Evolutionary conservation across 1,284 basidiomycete genomes (phyloP).

Genomic region (Earliella scabrosa): DNA sequence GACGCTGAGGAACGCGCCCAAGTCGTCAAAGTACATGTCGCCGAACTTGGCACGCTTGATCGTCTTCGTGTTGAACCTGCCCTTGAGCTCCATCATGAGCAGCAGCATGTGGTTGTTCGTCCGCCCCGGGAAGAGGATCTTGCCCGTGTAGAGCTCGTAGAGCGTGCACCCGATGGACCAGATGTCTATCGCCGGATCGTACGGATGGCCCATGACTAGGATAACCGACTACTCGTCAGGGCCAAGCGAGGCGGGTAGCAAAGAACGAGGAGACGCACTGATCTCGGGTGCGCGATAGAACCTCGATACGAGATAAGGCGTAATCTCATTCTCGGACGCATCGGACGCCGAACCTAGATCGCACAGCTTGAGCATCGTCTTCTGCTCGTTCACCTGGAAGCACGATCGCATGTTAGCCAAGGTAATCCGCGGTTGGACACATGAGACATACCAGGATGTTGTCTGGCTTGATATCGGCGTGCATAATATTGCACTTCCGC

Average conservation of each 20-base stretch:
- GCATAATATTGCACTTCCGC: constrained; percentile 91
- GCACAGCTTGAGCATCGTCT: constrained; percentile 93
- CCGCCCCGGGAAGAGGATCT: constrained; percentile 96
- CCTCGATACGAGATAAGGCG: constrained; percentile 96
- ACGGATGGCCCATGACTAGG: constrained; percentile 91
- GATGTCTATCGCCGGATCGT: constrained; percentile 92
- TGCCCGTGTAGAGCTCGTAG: constrained; percentile 98
- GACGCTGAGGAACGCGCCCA: constrained; percentile 79
- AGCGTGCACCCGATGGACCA: constrained; percentile 99
- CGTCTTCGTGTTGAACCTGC: constrained; percentile 92
- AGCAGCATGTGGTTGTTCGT: constrained; percentile 99
- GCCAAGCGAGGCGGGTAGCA: too few species aligned
- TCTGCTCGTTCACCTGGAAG: constrained; percentile 88
- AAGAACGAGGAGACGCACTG: constrained; percentile 65
- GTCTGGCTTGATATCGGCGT: constrained; percentile 98
- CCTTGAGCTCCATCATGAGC: constrained; percentile 96
- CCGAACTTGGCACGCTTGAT: constrained; percentile 95
- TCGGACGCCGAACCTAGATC: constrained; percentile 97
- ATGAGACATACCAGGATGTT: constrained; percentile 80
- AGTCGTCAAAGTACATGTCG: constrained; percentile 92
- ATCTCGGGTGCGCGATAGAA: constrained; percentile 99
- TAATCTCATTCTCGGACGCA: constrained; percentile 94
- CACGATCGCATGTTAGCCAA: not conserved
- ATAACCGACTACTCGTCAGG: too few species aligned
- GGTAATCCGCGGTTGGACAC: not conserved